A percentile compares a stretch with the other conserved stretches of the same genome.
Conservation (phyloP, 768 basidiomycete species). For the Suillus variegatus region DNA sequence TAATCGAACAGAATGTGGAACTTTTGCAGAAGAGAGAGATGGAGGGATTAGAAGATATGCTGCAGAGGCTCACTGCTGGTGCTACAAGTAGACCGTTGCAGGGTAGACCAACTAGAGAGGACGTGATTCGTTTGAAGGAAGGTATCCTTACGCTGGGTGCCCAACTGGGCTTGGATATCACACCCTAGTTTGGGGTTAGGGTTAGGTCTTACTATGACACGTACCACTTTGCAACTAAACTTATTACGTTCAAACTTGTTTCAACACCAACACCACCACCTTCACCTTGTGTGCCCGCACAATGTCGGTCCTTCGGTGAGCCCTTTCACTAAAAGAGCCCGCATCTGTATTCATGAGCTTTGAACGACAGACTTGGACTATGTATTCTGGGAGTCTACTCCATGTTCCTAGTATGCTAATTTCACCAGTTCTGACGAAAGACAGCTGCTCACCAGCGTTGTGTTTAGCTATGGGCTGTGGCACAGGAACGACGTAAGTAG, state of each 20-base stretch:
- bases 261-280: neutral
- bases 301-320: slow-evolving; percentile 31
- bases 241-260: slow-evolving; percentile 3
- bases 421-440: slow-evolving; percentile 2
- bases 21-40: slow-evolving; percentile 48
- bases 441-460: slow-evolving; percentile 4
- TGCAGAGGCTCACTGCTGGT: slow-evolving; percentile 43
- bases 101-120: slow-evolving; percentile 39
- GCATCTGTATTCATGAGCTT: neutral
- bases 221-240: slow-evolving; percentile 9
- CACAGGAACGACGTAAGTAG: slow-evolving; percentile 86
- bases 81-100: slow-evolving; percentile 11
- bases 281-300: neutral
- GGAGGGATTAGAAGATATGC: slow-evolving; percentile 59
- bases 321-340: neutral
- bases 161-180: slow-evolving; percentile 25
- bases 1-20: slow-evolving; percentile 40
- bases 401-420: slow-evolving; percentile 76
- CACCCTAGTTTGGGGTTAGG: slow-evolving; percentile 18
- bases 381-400: slow-evolving; percentile 91
- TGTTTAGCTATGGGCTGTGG: slow-evolving; percentile 81
- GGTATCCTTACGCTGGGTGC: slow-evolving; percentile 34
- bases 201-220: slow-evolving; percentile 24
- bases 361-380: slow-evolving; percentile 53
- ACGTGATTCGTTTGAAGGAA: slow-evolving; percentile 40